Percentiles rank a stretch among this genome's conserved stretches.
Evolutionary conservation across 352 stramenopile genomes (phyloP).

Genomic region (Peronospora destructor): DNA sequence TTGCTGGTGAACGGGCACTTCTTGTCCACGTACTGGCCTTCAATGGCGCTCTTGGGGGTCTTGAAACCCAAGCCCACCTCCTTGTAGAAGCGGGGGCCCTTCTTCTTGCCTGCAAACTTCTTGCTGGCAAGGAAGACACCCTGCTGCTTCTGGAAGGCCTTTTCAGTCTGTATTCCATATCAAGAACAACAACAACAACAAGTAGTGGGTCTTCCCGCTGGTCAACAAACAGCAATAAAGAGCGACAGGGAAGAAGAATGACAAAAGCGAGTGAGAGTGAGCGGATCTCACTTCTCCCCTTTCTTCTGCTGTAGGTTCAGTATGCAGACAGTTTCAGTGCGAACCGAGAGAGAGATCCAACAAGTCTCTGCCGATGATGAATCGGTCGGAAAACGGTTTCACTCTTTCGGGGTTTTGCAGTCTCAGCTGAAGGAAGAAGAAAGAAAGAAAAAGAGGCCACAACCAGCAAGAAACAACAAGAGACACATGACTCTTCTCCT

Average conservation of each 20-base stretch:
- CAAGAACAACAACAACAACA: slow-evolving; percentile 3
- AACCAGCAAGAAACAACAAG: background rate
- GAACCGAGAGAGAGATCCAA: slow-evolving; percentile 7
- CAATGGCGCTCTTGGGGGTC: slow-evolving; percentile 93
- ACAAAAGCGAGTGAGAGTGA: background rate
- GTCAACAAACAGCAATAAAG: background rate
- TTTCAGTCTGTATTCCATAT: slow-evolving; percentile 87
- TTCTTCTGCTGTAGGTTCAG: slow-evolving; percentile 10
- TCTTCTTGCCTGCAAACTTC: slow-evolving; percentile 91
- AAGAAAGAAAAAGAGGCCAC: background rate
- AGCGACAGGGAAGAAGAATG: background rate
- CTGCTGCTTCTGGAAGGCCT: slow-evolving; percentile 99
- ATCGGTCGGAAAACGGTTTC: slow-evolving; percentile 24
- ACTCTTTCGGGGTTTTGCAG: slow-evolving; percentile 21
- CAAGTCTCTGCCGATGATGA: slow-evolving; percentile 39
- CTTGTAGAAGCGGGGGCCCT: slow-evolving; percentile 93
- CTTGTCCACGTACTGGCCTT: slow-evolving; percentile 98
- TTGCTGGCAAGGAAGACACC: slow-evolving; percentile 97
- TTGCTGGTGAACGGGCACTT: slow-evolving; percentile 99
- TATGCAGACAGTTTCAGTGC: slow-evolving; percentile 20
- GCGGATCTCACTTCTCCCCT: background rate
- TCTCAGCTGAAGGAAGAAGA: slow-evolving; percentile 5
- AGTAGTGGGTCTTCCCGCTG: background rate
- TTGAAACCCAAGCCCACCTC: slow-evolving; percentile 98
- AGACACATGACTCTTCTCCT: background rate